A percentile compares a stretch with the other conserved stretches of the same genome.
Conservation (phyloP, 2,329 filamentous ascomycete species). For the Penicillium sumatraense region DNA sequence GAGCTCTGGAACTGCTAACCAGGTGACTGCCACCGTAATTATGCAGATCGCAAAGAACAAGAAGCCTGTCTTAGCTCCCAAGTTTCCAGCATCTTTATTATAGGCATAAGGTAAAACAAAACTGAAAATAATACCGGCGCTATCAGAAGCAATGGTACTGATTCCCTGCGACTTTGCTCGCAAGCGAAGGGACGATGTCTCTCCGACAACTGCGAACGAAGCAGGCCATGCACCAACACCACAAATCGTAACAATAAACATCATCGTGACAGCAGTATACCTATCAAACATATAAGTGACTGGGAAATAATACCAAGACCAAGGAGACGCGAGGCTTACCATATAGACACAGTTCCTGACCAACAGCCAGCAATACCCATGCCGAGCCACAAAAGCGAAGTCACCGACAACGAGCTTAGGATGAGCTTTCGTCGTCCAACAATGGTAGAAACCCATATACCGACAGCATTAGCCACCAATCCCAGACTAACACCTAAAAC, state of each 20-base stretch:
- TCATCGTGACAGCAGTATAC: slow-evolving; percentile 49
- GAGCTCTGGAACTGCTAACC: slow-evolving; percentile 58
- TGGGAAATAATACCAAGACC: background rate
- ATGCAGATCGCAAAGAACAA: slow-evolving; percentile 43
- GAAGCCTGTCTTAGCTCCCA: slow-evolving; percentile 49
- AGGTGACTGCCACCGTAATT: slow-evolving; percentile 41
- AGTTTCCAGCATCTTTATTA: slow-evolving; percentile 49
- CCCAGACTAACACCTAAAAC: slow-evolving; percentile 53
- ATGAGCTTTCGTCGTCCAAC: slow-evolving; percentile 47
- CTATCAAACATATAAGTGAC: slow-evolving; percentile 26
- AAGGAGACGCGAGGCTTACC: slow-evolving; percentile 32
- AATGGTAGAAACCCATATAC: slow-evolving; percentile 50
- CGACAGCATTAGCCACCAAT: slow-evolving; percentile 49
- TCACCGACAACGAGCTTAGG: slow-evolving; percentile 27
- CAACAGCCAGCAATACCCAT: slow-evolving; percentile 56
- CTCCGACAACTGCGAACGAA: slow-evolving; percentile 41
- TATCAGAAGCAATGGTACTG: slow-evolving; percentile 47
- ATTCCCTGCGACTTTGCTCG: slow-evolving; percentile 45
- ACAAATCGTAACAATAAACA: slow-evolving; percentile 49
- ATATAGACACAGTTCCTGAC: slow-evolving; percentile 42
- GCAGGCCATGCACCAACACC: slow-evolving; percentile 42
- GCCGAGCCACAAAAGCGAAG: slow-evolving; percentile 46
- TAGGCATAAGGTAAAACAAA: slow-evolving; percentile 58
- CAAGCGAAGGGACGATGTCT: slow-evolving; percentile 41
- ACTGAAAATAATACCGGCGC: slow-evolving; percentile 49